A percentile compares a stretch with the other conserved stretches of the same genome.
These are phyloP conservation scores for Fusarium tanahbumbuense DNA, from an alignment of 2,329 filamentous ascomycete genomes.

Conservation along the genomic window DNA sequence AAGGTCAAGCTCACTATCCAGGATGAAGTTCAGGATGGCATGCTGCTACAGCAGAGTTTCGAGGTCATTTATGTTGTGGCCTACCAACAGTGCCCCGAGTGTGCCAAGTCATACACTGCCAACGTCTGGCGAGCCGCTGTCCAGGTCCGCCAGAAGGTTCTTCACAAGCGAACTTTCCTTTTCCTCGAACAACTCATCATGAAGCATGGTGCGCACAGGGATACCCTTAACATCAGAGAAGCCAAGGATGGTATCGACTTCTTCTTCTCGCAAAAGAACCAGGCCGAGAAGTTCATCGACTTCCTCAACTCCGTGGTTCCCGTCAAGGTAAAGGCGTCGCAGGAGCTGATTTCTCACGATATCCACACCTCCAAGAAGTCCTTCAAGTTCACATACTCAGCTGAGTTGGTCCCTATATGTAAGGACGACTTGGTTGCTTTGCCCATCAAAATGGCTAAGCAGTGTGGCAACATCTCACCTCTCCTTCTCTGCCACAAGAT, in stretches of 20 bases:
- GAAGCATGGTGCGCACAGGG: slow-evolving; percentile 89
- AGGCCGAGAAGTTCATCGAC: slow-evolving; percentile 92
- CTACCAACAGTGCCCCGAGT: slow-evolving; percentile 94
- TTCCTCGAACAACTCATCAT: slow-evolving; percentile 93
- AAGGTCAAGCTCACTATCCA: slow-evolving; percentile 97
- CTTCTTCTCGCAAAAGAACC: slow-evolving; percentile 89
- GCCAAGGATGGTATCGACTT: slow-evolving; percentile 96
- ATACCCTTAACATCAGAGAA: slow-evolving; percentile 98
- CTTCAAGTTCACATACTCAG: slow-evolving; percentile 94
- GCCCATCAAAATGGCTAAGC: slow-evolving; percentile 88
- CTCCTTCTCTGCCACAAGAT: slow-evolving; percentile 88
- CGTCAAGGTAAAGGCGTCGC: slow-evolving; percentile 77
- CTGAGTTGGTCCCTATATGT: slow-evolving; percentile 92
- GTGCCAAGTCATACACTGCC: slow-evolving; percentile 93
- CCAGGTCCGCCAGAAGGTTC: slow-evolving; percentile 96
- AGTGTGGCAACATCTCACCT: slow-evolving; percentile 87
- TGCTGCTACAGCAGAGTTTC: slow-evolving; percentile 88
- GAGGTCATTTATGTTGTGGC: slow-evolving; percentile 93
- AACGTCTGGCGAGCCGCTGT: slow-evolving; percentile 95
- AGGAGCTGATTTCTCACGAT: slow-evolving; percentile 94
- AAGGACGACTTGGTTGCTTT: slow-evolving; percentile 97
- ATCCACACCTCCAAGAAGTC: slow-evolving; percentile 89
- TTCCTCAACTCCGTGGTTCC: slow-evolving; percentile 87
- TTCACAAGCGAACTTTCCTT: slow-evolving; percentile 83
- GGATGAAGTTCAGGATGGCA: slow-evolving; percentile 70